A percentile compares a stretch with the other conserved stretches of the same genome.
These are phyloP conservation scores for Crithidia brevicula DNA, from an alignment of 208 protist species.

Conservation along the genomic window DNA sequence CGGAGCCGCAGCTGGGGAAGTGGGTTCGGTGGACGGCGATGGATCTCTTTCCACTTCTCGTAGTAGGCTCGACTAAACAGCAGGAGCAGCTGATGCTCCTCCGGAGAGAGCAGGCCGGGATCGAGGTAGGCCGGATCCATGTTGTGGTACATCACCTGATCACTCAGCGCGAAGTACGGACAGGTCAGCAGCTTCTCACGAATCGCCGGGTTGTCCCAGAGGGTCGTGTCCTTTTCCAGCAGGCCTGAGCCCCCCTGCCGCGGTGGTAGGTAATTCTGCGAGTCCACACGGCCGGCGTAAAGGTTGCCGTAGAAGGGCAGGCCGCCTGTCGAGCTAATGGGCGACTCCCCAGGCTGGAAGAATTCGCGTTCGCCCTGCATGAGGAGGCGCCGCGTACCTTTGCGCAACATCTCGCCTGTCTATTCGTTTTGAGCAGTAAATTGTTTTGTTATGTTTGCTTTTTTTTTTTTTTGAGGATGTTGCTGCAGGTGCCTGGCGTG, in stretches of 20 bases:
- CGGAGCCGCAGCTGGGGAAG: conserved; percentile 68
- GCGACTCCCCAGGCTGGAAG: conserved; percentile 54
- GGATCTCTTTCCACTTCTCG: conserved; percentile 82
- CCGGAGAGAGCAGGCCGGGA: conserved; percentile 73
- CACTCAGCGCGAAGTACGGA: conserved; percentile 89
- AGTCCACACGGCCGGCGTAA: conserved; percentile 80
- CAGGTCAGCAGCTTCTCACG: conserved; percentile 66
- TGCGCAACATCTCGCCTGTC: conserved; percentile 29
- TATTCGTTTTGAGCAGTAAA: background rate
- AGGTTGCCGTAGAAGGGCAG: conserved; percentile 90
- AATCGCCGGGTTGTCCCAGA: conserved; percentile 74
- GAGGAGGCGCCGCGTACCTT: conserved; percentile 36
- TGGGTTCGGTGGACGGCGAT: conserved; percentile 51
- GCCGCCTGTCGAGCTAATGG: conserved; percentile 61
- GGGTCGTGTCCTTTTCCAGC: conserved; percentile 41
- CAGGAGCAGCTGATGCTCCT: conserved; percentile 89
- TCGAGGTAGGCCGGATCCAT: conserved; percentile 89
- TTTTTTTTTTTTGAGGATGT: background rate
- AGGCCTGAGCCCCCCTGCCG: conserved; percentile 62
- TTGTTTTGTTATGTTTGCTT: background rate
- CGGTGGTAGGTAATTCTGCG: conserved; percentile 74
- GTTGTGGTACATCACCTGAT: conserved; percentile 90
- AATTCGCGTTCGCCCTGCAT: conserved; percentile 74
- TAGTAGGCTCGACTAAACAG: conserved; percentile 88
- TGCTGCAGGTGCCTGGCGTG: too few relatives aligned